Conservation (phyloP, 345 rosid species). For the Stellera chamaejasme region DNA sequence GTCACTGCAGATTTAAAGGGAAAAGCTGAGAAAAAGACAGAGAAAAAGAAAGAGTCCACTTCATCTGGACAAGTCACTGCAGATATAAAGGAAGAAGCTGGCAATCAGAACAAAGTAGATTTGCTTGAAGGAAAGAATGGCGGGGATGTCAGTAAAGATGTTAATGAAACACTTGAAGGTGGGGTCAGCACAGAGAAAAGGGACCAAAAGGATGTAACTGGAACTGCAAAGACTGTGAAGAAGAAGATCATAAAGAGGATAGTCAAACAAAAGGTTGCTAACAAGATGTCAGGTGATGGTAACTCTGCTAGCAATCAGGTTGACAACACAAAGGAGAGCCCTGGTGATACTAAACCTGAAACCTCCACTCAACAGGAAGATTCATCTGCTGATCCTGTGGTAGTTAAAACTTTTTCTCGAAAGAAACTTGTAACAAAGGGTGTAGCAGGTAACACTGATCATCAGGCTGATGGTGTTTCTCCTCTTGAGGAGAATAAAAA, state of each 20-base stretch:
- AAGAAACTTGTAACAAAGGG: conserved; percentile 48
- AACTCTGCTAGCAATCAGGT: conserved; percentile 29
- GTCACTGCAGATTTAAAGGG: conserved; percentile 20
- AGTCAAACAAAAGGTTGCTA: conserved; percentile 49
- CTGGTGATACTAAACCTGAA: conserved; percentile 32
- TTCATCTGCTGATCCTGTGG: conserved; percentile 26
- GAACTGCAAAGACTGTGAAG: conserved; percentile 47
- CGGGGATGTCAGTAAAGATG: conserved; percentile 25
- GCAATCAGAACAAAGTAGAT: conserved; percentile 25
- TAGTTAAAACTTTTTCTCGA: conserved; percentile 38
- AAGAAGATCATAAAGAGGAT: conserved; percentile 74
- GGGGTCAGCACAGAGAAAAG: conserved; percentile 32
- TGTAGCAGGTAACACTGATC: conserved; percentile 21
- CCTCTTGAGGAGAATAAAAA: conserved; percentile 35
- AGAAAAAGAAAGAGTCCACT: conserved; percentile 25
- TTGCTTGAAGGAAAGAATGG: conserved; percentile 21
- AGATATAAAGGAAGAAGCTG: conserved; percentile 31
- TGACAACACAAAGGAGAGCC: conserved; percentile 34
- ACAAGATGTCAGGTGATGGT: conserved; percentile 34
- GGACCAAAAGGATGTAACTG: conserved; percentile 28
- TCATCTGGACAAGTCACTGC: conserved; percentile 22
- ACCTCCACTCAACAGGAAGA: conserved; percentile 34
- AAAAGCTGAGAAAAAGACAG: conserved; percentile 28
- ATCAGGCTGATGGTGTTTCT: conserved; percentile 28
- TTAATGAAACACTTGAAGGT: conserved; percentile 17